Percentiles rank a stretch among this genome's conserved stretches.
Conservation (phyloP, 2,329 filamentous ascomycete genomes). For the Monosporascus cannonballus region DNA sequence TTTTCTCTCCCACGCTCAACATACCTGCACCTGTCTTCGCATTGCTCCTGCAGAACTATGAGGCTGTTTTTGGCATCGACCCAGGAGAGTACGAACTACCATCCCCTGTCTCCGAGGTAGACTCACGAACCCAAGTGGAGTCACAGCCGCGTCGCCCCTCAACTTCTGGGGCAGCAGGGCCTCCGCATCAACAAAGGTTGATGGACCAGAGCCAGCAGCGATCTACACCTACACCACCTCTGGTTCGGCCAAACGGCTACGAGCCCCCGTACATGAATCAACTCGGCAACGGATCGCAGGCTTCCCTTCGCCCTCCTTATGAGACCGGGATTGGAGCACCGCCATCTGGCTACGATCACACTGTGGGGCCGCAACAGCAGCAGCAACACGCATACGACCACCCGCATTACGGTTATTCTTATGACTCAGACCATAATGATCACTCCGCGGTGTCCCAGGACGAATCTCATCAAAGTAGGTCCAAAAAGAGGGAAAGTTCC, state of each 20-base stretch:
- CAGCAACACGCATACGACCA: slow-evolving; percentile 32
- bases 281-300: slow-evolving; percentile 22
- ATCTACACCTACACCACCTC: slow-evolving; percentile 46
- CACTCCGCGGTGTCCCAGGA: slow-evolving; percentile 26
- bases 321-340: slow-evolving; percentile 35
- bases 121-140: slow-evolving; percentile 23
- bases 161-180: slow-evolving; percentile 43
- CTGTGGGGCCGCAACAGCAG: slow-evolving; percentile 4
- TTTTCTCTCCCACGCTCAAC: slow-evolving; percentile 95
- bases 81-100: slow-evolving; percentile 59
- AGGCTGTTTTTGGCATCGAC: slow-evolving; percentile 72
- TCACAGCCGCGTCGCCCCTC: slow-evolving; percentile 39
- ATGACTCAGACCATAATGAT: slow-evolving; percentile 21
- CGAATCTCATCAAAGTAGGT: slow-evolving; percentile 31
- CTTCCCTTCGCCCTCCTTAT: slow-evolving; percentile 36
- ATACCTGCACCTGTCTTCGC: slow-evolving; percentile 94
- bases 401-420: slow-evolving; percentile 22
- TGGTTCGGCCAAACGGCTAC: slow-evolving; percentile 31
- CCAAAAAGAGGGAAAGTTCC: slow-evolving; percentile 52
- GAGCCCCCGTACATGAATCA: slow-evolving; percentile 38
- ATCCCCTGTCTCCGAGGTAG: slow-evolving; percentile 34
- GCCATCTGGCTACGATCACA: slow-evolving; percentile 27
- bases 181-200: slow-evolving; percentile 45
- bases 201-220: slow-evolving; percentile 34
- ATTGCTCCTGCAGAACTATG: slow-evolving; percentile 85